Conservation (phyloP, 192 early-diverging fungal species). For the Coemansia sp. region DNA sequence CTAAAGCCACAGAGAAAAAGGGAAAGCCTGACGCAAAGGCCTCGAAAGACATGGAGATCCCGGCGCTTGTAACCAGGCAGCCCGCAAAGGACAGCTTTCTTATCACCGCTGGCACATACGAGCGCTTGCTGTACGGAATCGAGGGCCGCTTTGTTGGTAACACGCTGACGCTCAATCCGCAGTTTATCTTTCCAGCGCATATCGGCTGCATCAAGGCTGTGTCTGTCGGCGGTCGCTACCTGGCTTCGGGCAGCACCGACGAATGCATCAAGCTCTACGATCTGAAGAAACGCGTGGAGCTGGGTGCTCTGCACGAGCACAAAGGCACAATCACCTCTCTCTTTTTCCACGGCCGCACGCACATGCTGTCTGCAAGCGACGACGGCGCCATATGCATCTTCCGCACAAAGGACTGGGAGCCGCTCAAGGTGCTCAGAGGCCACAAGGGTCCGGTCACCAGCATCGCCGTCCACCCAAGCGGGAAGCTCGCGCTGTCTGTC, state of each 20-base stretch:
- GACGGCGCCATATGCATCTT: constrained; percentile 89
- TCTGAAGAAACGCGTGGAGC: constrained; percentile 81
- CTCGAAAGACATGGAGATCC: constrained; percentile 4
- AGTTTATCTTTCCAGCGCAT: constrained; percentile 96
- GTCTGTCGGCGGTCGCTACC: constrained; percentile 70
- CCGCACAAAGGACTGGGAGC: constrained; percentile 96
- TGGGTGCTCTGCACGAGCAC: constrained; percentile 91
- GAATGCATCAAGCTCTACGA: constrained; percentile 95
- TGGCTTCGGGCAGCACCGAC: constrained; percentile 96
- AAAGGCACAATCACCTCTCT: constrained; percentile 87
- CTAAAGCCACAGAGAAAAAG: neutral
- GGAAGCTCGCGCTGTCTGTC: constrained; percentile 90
- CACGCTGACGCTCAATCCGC: constrained; percentile 56
- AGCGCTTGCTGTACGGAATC: constrained; percentile 94
- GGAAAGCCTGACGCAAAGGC: neutral
- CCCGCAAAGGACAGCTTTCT: constrained; percentile 40
- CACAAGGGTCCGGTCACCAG: constrained; percentile 72
- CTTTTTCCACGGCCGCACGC: constrained; percentile 77
- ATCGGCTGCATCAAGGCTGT: constrained; percentile 90
- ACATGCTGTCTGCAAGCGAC: constrained; percentile 88
- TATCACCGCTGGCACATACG: constrained; percentile 82
- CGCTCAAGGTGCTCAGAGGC: constrained; percentile 82
- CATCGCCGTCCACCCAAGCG: constrained; percentile 92
- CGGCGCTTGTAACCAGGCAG: constrained; percentile 14
- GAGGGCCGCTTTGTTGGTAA: constrained; percentile 57